Percentiles rank a stretch among this genome's conserved stretches.
phyloP scores from a whole-genome alignment of 306 rosid genomes.

The Castanopsis chinensis region DNA sequence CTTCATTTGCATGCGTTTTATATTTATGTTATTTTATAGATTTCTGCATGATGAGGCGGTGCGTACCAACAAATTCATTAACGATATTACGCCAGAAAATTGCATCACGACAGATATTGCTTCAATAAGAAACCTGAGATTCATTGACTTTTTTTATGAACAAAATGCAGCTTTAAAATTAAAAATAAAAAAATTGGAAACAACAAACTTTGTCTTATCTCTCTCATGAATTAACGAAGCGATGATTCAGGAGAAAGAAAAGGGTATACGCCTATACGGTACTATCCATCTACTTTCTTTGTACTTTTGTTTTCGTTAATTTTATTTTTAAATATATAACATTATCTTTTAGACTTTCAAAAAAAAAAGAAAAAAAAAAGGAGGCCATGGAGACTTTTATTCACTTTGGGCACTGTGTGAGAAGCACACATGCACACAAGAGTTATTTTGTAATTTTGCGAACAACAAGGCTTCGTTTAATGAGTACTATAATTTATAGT shows the following conservation, averaged over 20 bases:
- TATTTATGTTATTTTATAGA: not conserved
- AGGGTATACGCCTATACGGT: not conserved
- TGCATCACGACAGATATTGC: not conserved
- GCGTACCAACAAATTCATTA: not conserved
- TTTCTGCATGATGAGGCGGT: not conserved
- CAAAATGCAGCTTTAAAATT: not conserved
- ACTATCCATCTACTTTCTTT: too few species aligned
- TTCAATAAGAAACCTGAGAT: not conserved
- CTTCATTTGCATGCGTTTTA: not conserved
- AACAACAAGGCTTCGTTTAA: not conserved
- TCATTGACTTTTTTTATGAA: not conserved
- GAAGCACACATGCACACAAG: not conserved
- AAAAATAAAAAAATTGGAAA: too few species aligned
- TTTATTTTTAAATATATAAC: too few species aligned
- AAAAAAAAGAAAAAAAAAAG: too few species aligned
- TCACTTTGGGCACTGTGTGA: not conserved
- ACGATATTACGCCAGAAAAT: not conserved
- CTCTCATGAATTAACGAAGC: not conserved
- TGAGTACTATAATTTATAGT: not conserved
- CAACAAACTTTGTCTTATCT: not conserved
- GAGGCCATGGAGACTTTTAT: not conserved
- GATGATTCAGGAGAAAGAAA: not conserved
- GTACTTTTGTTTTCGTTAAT: too few species aligned
- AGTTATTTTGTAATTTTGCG: not conserved
- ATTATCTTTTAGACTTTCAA: too few species aligned